phyloP scores from a whole-genome alignment of 352 stramenopile genomes.

The Pythium biforme region DNA sequence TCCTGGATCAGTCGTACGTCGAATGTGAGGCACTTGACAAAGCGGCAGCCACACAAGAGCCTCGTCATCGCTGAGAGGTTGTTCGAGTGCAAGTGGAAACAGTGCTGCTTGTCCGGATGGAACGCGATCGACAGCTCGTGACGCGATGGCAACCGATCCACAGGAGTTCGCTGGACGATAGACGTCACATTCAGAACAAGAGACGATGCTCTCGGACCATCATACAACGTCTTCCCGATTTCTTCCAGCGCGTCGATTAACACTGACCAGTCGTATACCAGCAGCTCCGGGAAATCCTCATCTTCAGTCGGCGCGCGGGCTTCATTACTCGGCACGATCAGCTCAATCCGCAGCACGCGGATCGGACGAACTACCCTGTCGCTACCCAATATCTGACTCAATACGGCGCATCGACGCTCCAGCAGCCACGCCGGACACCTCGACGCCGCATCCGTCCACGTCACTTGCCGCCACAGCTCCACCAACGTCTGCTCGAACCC shows the following conservation, averaged over 20 bases:
- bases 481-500: not conserved
- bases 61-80: not conserved
- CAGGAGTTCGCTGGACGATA: too few species aligned
- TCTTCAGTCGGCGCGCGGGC: not conserved
- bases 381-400: not conserved
- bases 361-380: not conserved
- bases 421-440: not conserved
- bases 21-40: not conserved
- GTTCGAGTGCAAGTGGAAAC: not conserved
- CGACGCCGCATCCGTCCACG: not conserved
- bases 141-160: not conserved
- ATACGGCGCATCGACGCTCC: not conserved
- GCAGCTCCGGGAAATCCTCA: too few species aligned
- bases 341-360: conserved; percentile 1
- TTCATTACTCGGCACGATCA: conserved; percentile 1
- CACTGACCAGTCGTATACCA: not conserved
- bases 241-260: not conserved
- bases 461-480: conserved; percentile 7
- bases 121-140: not conserved
- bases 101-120: not conserved
- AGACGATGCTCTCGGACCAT: too few species aligned
- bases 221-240: not conserved
- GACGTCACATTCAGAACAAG: too few species aligned
- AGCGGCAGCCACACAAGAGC: not conserved
- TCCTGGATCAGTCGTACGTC: not conserved